phyloP scores from a whole-genome alignment of 208 protist species.

The Acanthamoeba rhysodes region DNA sequence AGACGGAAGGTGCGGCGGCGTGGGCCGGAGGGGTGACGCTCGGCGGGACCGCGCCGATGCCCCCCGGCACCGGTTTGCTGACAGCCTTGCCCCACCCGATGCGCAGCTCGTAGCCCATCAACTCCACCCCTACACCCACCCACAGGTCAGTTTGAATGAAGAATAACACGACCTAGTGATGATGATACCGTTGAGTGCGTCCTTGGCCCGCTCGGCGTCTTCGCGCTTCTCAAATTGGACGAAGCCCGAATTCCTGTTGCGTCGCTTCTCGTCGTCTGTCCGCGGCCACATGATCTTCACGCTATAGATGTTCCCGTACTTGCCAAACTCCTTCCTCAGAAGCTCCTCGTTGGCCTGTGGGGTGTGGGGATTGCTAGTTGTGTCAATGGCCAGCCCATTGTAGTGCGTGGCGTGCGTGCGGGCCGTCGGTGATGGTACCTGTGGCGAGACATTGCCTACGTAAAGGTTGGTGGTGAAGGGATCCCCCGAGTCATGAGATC shows the following conservation, averaged over 20 bases:
- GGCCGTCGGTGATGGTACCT: not conserved
- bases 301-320: constrained; percentile 72
- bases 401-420: too few relatives aligned
- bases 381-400: not conserved
- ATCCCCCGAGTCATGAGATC: constrained; percentile 62
- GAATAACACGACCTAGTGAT: too few relatives aligned
- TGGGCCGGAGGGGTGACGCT: not conserved
- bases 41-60: not conserved
- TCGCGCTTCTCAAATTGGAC: constrained; percentile 60
- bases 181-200: constrained; percentile 4
- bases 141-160: not conserved
- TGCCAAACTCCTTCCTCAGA: constrained; percentile 75
- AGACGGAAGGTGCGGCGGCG: not conserved
- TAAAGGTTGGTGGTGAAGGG: constrained; percentile 83
- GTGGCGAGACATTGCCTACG: constrained; percentile 78
- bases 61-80: not conserved
- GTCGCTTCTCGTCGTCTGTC: constrained; percentile 78
- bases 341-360: constrained; percentile 76
- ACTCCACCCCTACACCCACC: not conserved
- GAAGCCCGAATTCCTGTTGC: constrained; percentile 80
- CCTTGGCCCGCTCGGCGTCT: constrained; percentile 55
- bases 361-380: not conserved
- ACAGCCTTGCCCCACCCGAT: constrained; percentile 84
- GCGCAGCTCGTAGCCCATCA: constrained; percentile 76
- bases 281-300: constrained; percentile 85